These are phyloP conservation scores for Haematococcus sp. DNA, from an alignment of 139 green algal species.

Conservation along the genomic window DNA sequence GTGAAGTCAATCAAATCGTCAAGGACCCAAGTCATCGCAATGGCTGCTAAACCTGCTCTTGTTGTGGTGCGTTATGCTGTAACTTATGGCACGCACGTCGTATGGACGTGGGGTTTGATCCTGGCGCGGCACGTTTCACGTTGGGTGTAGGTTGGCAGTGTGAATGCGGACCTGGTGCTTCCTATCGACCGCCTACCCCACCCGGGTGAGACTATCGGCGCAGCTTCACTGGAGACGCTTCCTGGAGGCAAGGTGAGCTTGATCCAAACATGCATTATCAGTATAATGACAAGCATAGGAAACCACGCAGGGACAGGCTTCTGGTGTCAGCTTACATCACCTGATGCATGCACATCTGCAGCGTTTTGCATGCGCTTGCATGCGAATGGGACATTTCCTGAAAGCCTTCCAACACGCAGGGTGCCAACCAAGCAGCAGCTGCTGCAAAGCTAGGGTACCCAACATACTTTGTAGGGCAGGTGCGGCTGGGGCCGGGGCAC, in stretches of 20 bases:
- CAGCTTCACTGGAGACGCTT: constrained; percentile 53
- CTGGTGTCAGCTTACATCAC: too few species aligned
- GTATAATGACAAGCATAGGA: neutral
- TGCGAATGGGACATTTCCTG: too few species aligned
- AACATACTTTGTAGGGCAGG: constrained; percentile 77
- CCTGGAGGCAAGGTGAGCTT: constrained; percentile 80
- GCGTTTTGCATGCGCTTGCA: too few species aligned
- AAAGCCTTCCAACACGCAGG: constrained; percentile 40
- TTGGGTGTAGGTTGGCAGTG: constrained; percentile 24
- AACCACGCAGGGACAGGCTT: too few species aligned
- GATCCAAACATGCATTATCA: constrained; percentile 11
- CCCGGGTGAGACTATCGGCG: constrained; percentile 76
- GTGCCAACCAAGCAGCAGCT: constrained; percentile 88
- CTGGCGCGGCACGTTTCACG: neutral
- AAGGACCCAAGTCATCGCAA: too few species aligned
- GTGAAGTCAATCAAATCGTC: too few species aligned
- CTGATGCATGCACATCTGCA: too few species aligned
- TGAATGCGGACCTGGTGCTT: constrained; percentile 79
- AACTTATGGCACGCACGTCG: neutral
- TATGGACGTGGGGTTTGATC: too few species aligned
- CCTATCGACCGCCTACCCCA: constrained; percentile 66
- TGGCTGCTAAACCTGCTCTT: too few species aligned
- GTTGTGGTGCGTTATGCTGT: too few species aligned
- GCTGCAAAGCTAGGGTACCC: constrained; percentile 69
- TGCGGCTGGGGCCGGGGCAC: constrained; percentile 8